phyloP scores from a whole-genome alignment of 2,329 filamentous ascomycete species.

The Aureobasidium sp. region DNA sequence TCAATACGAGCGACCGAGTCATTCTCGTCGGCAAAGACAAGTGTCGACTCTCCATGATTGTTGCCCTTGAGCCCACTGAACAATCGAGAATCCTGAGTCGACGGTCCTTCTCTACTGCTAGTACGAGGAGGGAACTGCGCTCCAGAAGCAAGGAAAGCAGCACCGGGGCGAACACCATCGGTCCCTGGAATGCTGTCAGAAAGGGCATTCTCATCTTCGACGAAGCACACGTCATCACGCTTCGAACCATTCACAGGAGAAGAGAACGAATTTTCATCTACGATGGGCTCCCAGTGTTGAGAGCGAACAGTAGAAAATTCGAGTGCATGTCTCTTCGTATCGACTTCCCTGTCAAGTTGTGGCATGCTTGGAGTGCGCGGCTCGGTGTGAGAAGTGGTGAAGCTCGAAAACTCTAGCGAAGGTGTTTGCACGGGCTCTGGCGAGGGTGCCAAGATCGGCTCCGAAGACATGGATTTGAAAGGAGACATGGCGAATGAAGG shows the following conservation, averaged over 20 bases:
- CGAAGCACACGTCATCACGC: background rate
- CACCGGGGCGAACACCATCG: slow-evolving; percentile 1
- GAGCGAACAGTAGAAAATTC: slow-evolving; percentile 38
- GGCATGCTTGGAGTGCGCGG: slow-evolving; percentile 7
- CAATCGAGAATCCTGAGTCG: slow-evolving; percentile 15
- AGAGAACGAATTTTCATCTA: slow-evolving; percentile 12
- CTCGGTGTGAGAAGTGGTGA: slow-evolving; percentile 9
- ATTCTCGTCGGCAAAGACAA: slow-evolving; percentile 21
- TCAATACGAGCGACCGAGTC: background rate
- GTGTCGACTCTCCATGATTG: slow-evolving; percentile 18
- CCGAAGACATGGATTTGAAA: background rate
- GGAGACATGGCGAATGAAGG: slow-evolving; percentile 4
- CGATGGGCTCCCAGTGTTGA: slow-evolving; percentile 31
- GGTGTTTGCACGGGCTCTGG: slow-evolving; percentile 9
- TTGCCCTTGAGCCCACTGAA: slow-evolving; percentile 18
- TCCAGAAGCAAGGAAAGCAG: slow-evolving; percentile 5
- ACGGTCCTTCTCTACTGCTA: slow-evolving; percentile 1
- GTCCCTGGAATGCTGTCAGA: slow-evolving; percentile 10
- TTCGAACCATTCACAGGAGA: background rate
- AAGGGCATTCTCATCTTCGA: background rate
- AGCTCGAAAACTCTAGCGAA: slow-evolving; percentile 18
- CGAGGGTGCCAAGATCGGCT: background rate
- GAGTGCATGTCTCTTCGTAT: slow-evolving; percentile 18
- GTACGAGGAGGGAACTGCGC: slow-evolving; percentile 4
- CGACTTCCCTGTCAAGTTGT: background rate